Conservation (phyloP, 2,329 filamentous ascomycete genomes). For the Celoporthe dispersa region DNA sequence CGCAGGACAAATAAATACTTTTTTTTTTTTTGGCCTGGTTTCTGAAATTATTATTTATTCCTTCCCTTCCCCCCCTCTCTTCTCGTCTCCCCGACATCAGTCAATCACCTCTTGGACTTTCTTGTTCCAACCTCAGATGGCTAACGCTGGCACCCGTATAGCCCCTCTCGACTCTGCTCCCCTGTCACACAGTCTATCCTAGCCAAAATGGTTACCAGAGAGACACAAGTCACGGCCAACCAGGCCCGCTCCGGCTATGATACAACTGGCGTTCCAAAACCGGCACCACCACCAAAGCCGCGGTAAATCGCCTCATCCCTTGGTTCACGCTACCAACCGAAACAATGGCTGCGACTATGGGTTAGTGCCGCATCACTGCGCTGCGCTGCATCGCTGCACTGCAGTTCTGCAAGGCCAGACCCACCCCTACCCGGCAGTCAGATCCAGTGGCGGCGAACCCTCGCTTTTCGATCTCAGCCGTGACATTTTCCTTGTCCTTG, state of each 20-base stretch:
- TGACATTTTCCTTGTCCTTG: conserved; percentile 4
- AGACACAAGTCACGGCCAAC: conserved; percentile 39
- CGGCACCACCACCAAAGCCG: conserved; percentile 41
- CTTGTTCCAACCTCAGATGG: conserved; percentile 17
- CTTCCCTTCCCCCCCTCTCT: neutral
- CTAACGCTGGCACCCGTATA: conserved; percentile 33
- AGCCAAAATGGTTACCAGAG: conserved; percentile 40
- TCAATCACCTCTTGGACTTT: neutral
- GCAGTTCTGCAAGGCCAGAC: neutral
- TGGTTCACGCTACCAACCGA: conserved; percentile 30
- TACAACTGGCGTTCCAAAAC: conserved; percentile 44
- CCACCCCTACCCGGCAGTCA: conserved; percentile 13
- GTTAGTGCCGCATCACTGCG: conserved; percentile 21
- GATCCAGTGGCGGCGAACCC: conserved; percentile 24
- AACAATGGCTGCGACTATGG: conserved; percentile 24
- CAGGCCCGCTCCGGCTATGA: conserved; percentile 44
- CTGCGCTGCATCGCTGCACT: neutral
- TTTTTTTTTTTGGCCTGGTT: neutral
- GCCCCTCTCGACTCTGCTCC: conserved; percentile 17
- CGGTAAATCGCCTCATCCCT: conserved; percentile 36
- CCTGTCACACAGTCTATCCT: conserved; percentile 22
- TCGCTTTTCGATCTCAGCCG: conserved; percentile 13
- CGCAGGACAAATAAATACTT: neutral
- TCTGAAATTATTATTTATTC: conserved; percentile 1
- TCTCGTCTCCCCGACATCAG: conserved; percentile 10